Percentiles rank a stretch among this genome's conserved stretches.
phyloP scores from a whole-genome alignment of 331 rosid genomes.

The Rosa hybrid region DNA sequence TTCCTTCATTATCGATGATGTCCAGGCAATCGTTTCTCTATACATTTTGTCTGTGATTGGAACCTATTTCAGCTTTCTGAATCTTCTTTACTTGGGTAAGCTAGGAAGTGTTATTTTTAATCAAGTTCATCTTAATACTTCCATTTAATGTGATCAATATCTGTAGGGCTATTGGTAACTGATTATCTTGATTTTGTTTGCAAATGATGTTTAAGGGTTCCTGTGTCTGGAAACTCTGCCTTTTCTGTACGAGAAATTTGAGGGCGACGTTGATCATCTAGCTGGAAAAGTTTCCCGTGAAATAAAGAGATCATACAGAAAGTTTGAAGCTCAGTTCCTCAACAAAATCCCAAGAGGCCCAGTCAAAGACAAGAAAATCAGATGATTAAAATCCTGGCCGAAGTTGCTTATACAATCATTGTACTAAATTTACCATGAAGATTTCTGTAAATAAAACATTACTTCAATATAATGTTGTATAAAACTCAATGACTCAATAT shows the following conservation, averaged over 20 bases:
- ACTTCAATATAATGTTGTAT: not conserved
- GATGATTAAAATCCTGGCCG: constrained; percentile 26
- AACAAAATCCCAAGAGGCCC: constrained; percentile 62
- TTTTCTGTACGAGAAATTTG: constrained; percentile 54
- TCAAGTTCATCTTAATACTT: not conserved
- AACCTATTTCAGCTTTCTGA: constrained; percentile 54
- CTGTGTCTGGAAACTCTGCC: constrained; percentile 57
- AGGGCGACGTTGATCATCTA: constrained; percentile 47
- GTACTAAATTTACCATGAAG: not conserved
- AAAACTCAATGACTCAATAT: not conserved
- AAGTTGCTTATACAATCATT: not conserved
- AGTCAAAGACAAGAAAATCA: constrained; percentile 44
- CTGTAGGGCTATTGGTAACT: not conserved
- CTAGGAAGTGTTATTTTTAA: constrained; percentile 11
- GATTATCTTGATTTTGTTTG: not conserved
- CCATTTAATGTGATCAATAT: not conserved
- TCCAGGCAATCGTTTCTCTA: constrained; percentile 61
- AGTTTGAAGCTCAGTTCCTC: constrained; percentile 39
- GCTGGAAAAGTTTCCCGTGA: constrained; percentile 32
- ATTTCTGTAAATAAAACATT: not conserved
- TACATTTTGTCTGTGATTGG: constrained; percentile 66
- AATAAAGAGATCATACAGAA: constrained; percentile 45
- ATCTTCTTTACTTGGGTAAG: constrained; percentile 64
- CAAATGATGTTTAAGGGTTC: constrained; percentile 37
- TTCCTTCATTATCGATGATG: not conserved